Conservation (phyloP, 345 rosid species). For the Orychophragmus violaceus region DNA sequence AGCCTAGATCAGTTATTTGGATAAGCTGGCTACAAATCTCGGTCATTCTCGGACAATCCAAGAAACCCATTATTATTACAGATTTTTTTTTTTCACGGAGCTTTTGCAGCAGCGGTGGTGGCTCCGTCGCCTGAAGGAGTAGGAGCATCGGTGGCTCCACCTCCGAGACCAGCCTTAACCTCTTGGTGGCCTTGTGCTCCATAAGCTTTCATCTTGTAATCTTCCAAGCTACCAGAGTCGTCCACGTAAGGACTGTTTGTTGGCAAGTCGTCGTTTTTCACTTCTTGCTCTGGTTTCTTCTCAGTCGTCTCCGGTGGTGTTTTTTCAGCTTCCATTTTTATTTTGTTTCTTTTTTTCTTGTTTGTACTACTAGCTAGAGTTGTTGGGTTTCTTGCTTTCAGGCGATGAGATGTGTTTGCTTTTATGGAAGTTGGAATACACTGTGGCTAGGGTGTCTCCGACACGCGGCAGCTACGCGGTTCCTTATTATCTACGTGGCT, state of each 20-base stretch:
- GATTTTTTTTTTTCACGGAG: not conserved
- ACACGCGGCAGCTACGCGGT: conserved; percentile 25
- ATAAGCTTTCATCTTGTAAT: conserved; percentile 40
- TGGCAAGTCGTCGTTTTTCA: conserved; percentile 10
- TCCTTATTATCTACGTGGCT: conserved; percentile 14
- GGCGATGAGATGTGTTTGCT: not conserved
- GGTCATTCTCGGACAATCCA: not conserved
- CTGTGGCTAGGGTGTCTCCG: not conserved
- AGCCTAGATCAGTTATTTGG: not conserved
- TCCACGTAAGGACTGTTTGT: conserved; percentile 29
- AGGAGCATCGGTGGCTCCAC: conserved; percentile 69
- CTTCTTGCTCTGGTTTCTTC: conserved; percentile 1
- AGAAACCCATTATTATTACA: not conserved
- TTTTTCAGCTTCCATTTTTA: conserved; percentile 16
- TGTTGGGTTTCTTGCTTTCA: not conserved
- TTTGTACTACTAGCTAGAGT: not conserved
- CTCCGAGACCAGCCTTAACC: conserved; percentile 49
- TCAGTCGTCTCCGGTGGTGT: conserved; percentile 8
- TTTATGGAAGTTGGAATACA: not conserved
- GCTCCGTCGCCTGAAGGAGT: conserved; percentile 46
- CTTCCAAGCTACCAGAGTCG: conserved; percentile 18
- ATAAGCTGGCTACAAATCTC: not conserved
- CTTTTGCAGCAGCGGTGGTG: not conserved
- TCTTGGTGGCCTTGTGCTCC: conserved; percentile 55
- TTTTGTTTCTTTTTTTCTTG: too few relatives aligned